Conservation (phyloP, 2,329 filamentous ascomycete species). For the Verticillium tricorpus region DNA sequence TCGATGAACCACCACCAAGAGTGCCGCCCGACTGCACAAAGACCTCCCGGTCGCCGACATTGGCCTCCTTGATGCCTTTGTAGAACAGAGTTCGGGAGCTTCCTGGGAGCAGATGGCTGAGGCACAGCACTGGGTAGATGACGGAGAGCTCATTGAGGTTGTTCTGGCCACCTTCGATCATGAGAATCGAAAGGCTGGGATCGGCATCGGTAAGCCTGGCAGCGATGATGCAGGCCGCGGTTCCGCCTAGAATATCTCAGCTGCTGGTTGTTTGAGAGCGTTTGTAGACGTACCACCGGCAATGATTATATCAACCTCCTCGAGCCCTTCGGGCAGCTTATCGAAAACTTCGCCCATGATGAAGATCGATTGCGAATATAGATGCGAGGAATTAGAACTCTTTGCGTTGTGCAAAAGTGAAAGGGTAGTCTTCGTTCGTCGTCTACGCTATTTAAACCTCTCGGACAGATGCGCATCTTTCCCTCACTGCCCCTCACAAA, state of each 20-base stretch:
- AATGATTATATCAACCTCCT: constrained; percentile 16
- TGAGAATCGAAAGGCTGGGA: constrained; percentile 41
- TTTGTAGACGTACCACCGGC: constrained; percentile 11
- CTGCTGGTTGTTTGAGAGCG: too few relatives aligned
- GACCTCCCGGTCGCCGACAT: constrained; percentile 15
- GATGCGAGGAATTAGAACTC: too few relatives aligned
- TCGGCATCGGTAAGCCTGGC: constrained; percentile 44
- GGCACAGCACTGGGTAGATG: constrained; percentile 38
- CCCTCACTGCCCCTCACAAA: too few relatives aligned
- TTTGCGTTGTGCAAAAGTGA: too few relatives aligned
- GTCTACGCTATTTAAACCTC: too few relatives aligned
- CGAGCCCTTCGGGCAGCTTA: constrained; percentile 4
- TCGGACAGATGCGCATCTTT: too few relatives aligned
- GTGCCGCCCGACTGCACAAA: constrained; percentile 17
- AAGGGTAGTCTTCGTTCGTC: too few relatives aligned
- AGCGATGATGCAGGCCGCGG: constrained; percentile 43
- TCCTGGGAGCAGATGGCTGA: constrained; percentile 1
- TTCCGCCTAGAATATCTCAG: constrained; percentile 29
- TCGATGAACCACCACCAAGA: constrained; percentile 25
- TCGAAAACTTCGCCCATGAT: not conserved
- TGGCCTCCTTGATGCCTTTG: constrained; percentile 13
- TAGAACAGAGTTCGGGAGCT: constrained; percentile 15
- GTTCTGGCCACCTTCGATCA: constrained; percentile 49
- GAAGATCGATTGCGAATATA: not conserved
- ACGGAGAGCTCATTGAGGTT: constrained; percentile 44